Base-by-base conservation (phyloP, 106 monocot species). In the Cymbidium sinense region DNA sequence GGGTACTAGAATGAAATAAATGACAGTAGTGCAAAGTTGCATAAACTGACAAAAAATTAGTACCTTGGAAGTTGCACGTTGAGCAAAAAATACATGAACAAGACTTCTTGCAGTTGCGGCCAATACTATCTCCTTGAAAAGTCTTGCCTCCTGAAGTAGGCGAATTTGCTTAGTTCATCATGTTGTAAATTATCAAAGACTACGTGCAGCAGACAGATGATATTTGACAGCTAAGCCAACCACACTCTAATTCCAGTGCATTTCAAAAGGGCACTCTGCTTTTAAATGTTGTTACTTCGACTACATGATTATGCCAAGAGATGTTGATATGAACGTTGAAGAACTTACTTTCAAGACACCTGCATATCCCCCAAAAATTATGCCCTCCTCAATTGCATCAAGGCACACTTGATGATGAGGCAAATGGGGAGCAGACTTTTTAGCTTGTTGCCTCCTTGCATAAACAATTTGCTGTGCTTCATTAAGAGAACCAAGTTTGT, bases 51-150 rank as follows among this genome's bases (percentile, higher is more conserved):
- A 61, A 76, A 20, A 30, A 77, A 47, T 77, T 58, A 51, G 73
- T 87, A 98, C 96, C 96, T 98, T 98, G 61, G 94, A 90, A 77
- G 90, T 90, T 61, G 88, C 78, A 75, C 96, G 89, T 69, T 98
- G 90, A 23, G 96, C 73, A 79, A 98, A 94, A 73, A 98, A 98
- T 3, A 82, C 84, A 87, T 98, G 93, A 43, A 98, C 90, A 9
- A 98, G 94, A 34, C 87, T 87, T 80, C 77, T 91, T 55, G 88
- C 83, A 70, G 94, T 98, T 70, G 79, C 82, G 25, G 88, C 85
- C 28, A 87, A 37, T 30, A 98, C 88, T 55, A 98, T 65, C 64
- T 94, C 94, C 25, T 94, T 91, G 78, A 92, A 94, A 73, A 88
- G 19, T 74, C 86, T 88, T 39, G 86, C 79, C 65, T 98, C 96